Percentiles rank a stretch among this genome's conserved stretches.
These are phyloP conservation scores for Trypanosoma cruzi DNA, from an alignment of 208 protist species.

Conservation along the genomic window DNA sequence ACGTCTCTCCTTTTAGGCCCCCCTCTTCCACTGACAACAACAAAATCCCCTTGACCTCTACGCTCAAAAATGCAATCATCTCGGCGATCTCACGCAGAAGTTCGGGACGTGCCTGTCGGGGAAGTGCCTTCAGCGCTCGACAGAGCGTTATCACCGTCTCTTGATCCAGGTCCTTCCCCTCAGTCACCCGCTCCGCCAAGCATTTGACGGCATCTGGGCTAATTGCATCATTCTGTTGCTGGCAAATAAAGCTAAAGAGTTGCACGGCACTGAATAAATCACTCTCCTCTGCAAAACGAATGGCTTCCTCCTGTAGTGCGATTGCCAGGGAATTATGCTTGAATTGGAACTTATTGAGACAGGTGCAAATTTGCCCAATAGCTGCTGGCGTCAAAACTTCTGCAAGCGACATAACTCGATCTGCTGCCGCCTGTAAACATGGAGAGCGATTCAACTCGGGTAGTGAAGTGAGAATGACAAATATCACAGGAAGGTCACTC, in stretches of 20 bases:
- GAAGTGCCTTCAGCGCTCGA: conserved; percentile 45
- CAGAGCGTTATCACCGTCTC: conserved; percentile 45
- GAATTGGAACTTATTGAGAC: conserved; percentile 50
- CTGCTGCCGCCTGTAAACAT: conserved; percentile 33
- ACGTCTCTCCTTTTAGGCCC: conserved; percentile 40
- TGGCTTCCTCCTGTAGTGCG: conserved; percentile 59
- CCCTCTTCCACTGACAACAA: conserved; percentile 39
- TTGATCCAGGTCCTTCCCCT: conserved; percentile 54
- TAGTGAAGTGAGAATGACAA: conserved; percentile 39
- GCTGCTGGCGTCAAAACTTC: conserved; percentile 39
- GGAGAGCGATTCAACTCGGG: conserved; percentile 42
- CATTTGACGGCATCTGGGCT: conserved; percentile 58
- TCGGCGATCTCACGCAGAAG: conserved; percentile 49
- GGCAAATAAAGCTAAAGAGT: conserved; percentile 61
- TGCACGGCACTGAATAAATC: conserved; percentile 69
- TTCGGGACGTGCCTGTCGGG: conserved; percentile 28
- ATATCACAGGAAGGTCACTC: conserved; percentile 27
- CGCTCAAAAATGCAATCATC: conserved; percentile 39
- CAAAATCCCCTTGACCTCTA: conserved; percentile 46
- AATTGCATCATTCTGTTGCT: conserved; percentile 54
- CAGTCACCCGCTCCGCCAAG: conserved; percentile 68
- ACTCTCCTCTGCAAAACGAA: conserved; percentile 62
- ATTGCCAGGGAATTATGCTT: conserved; percentile 41
- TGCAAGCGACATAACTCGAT: conserved; percentile 38
- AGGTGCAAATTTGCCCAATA: conserved; percentile 49